phyloP scores from a whole-genome alignment of 345 rosid species.

The Schrenkiella parvula region DNA sequence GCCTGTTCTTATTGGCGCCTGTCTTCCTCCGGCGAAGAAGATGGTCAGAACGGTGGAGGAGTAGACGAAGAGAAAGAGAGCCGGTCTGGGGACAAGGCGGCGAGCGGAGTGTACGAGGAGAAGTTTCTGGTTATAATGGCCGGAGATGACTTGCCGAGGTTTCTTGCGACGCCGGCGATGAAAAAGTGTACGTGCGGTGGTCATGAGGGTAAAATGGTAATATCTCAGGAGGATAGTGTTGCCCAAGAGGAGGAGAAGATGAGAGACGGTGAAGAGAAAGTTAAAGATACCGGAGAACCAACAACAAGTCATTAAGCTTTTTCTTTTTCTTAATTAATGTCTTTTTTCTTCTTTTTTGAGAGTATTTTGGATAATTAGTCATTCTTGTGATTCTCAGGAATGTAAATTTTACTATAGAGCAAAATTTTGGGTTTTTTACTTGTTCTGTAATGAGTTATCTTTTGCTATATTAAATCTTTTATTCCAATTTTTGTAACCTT shows the following conservation, averaged over 20 bases:
- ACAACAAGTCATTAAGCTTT: conserved; percentile 28
- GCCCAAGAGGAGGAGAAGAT: conserved; percentile 20
- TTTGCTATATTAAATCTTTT: neutral
- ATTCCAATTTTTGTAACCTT: neutral
- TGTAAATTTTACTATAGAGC: conserved; percentile 41
- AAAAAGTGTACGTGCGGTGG: conserved; percentile 38
- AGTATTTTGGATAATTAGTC: conserved; percentile 4
- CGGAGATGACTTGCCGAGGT: conserved; percentile 64
- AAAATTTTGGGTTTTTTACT: conserved; percentile 17
- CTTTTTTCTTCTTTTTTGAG: neutral
- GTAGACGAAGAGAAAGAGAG: conserved; percentile 47
- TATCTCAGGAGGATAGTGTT: conserved; percentile 9
- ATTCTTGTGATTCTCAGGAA: conserved; percentile 28
- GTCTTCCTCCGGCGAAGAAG: conserved; percentile 27
- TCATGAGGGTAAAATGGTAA: conserved; percentile 23
- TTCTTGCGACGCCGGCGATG: conserved; percentile 59
- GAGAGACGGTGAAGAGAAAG: conserved; percentile 36
- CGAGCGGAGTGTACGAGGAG: conserved; percentile 44
- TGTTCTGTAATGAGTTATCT: neutral
- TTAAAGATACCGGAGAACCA: conserved; percentile 32
- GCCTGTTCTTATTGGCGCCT: conserved; percentile 71
- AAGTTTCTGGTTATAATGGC: conserved; percentile 72
- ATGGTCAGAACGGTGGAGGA: conserved; percentile 29
- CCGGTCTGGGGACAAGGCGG: conserved; percentile 25
- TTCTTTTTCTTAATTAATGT: neutral